A percentile compares a stretch with the other conserved stretches of the same genome.
Evolutionary conservation across 495 filamentous ascomycete genomes (phyloP).

Genomic region (Lasiosphaeria hispida): DNA sequence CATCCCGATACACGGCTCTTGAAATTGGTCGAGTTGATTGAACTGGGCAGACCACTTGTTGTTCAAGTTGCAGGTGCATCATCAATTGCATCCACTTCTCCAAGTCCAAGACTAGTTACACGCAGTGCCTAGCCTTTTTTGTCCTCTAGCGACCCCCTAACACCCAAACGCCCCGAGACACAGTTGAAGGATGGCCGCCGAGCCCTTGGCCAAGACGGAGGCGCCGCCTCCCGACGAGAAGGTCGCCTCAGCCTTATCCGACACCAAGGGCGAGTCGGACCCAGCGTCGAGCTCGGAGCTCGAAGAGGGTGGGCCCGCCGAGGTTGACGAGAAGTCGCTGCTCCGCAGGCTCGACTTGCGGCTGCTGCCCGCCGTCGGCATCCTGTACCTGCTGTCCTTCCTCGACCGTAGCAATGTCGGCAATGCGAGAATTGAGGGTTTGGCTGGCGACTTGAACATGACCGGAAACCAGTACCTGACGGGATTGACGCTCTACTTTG

Average conservation of each 20-base stretch:
- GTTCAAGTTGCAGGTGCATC: too few relatives aligned
- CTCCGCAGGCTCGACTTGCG: conserved; percentile 64
- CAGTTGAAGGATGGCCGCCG: not conserved
- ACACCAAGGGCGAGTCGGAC: conserved; percentile 12
- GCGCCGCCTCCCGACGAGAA: conserved; percentile 3
- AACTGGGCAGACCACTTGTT: too few relatives aligned
- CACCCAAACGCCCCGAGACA: not conserved
- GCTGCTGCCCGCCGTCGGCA: conserved; percentile 63
- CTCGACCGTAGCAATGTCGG: conserved; percentile 70
- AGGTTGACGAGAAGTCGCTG: conserved; percentile 59
- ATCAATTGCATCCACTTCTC: too few relatives aligned
- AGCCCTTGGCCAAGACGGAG: not conserved
- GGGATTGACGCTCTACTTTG: conserved; percentile 70
- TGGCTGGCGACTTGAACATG: conserved; percentile 62
- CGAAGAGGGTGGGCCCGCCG: conserved; percentile 16
- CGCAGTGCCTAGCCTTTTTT: not conserved
- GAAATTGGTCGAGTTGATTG: too few relatives aligned
- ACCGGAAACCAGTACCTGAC: conserved; percentile 71
- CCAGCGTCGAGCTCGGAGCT: conserved; percentile 21
- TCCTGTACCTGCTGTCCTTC: conserved; percentile 72
- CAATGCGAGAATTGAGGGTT: conserved; percentile 59
- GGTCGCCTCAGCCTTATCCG: not conserved
- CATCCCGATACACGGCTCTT: too few relatives aligned
- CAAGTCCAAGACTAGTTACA: not conserved
- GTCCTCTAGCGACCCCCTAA: not conserved